Conservation (phyloP, 495 filamentous ascomycete genomes). For the Aspergillus taichungensis region DNA sequence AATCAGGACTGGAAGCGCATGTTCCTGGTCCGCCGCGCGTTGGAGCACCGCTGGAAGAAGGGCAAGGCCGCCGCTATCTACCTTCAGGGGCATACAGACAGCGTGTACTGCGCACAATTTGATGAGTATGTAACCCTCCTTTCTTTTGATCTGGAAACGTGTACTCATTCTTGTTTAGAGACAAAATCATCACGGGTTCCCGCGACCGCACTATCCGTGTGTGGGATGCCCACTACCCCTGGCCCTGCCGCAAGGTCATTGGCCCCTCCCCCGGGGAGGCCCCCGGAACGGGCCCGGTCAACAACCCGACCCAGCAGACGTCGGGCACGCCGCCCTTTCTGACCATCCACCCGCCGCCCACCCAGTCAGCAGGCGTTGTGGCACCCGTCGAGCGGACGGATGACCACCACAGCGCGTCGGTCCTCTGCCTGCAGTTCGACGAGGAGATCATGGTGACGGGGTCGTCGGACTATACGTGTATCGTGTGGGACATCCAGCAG, state of each 20-base stretch:
- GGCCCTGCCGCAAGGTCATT: constrained; percentile 73
- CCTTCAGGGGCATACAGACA: constrained; percentile 85
- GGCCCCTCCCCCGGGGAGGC: constrained; percentile 36
- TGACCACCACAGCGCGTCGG: constrained; percentile 72
- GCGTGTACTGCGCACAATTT: constrained; percentile 95
- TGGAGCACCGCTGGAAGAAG: constrained; percentile 71
- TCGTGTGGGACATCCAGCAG: constrained; percentile 76
- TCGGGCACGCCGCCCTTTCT: constrained; percentile 35
- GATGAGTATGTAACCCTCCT: constrained; percentile 61
- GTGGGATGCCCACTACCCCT: constrained; percentile 81
- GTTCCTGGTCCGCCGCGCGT: constrained; percentile 61
- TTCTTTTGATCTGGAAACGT: not conserved
- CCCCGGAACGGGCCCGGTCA: constrained; percentile 22
- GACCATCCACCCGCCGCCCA: constrained; percentile 36
- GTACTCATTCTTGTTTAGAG: constrained; percentile 32
- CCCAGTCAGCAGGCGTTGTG: constrained; percentile 20
- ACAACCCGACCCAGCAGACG: constrained; percentile 30
- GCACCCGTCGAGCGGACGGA: constrained; percentile 20
- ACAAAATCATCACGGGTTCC: constrained; percentile 94
- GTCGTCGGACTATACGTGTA: constrained; percentile 84
- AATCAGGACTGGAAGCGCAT: constrained; percentile 79
- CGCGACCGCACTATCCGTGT: constrained; percentile 90
- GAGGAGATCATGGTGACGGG: constrained; percentile 87
- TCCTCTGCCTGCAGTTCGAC: constrained; percentile 92
- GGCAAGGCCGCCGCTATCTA: constrained; percentile 75